A percentile compares a stretch with the other conserved stretches of the same genome.
Evolutionary conservation across 2,329 filamentous ascomycete genomes (phyloP).

Genomic region (Cordyceps cicadae): DNA sequence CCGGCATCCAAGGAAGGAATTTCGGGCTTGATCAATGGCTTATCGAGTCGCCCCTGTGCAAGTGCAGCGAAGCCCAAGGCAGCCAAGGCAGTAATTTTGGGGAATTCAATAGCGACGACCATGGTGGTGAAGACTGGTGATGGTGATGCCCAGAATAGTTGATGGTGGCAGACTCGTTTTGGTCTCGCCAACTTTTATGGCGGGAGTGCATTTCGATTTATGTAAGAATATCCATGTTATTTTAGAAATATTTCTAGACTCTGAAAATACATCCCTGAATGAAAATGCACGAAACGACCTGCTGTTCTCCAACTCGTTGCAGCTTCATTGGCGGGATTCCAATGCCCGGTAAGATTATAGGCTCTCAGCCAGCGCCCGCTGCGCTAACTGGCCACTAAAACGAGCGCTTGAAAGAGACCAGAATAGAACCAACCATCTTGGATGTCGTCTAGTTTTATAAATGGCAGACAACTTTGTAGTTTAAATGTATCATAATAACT

Average conservation of each 20-base stretch:
- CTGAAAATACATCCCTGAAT: too few species aligned
- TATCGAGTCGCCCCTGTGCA: not conserved
- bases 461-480: too few species aligned
- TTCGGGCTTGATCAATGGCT: slow-evolving; percentile 15
- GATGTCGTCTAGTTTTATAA: too few species aligned
- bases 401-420: too few species aligned
- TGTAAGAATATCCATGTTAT: not conserved
- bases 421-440: too few species aligned
- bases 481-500: too few species aligned
- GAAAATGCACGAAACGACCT: too few species aligned
- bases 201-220: not conserved
- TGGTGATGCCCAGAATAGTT: too few species aligned
- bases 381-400: not conserved
- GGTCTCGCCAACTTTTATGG: too few species aligned
- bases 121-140: too few species aligned
- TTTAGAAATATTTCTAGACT: not conserved
- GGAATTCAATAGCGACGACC: not conserved
- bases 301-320: too few species aligned
- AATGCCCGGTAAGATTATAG: not conserved
- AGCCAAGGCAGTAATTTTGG: not conserved
- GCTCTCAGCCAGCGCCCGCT: not conserved
- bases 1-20: slow-evolving; percentile 21
- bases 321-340: not conserved
- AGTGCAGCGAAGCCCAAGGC: not conserved
- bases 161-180: too few species aligned